phyloP scores from a whole-genome alignment of 2,329 filamentous ascomycete species.

The Fusarium burgessii region DNA sequence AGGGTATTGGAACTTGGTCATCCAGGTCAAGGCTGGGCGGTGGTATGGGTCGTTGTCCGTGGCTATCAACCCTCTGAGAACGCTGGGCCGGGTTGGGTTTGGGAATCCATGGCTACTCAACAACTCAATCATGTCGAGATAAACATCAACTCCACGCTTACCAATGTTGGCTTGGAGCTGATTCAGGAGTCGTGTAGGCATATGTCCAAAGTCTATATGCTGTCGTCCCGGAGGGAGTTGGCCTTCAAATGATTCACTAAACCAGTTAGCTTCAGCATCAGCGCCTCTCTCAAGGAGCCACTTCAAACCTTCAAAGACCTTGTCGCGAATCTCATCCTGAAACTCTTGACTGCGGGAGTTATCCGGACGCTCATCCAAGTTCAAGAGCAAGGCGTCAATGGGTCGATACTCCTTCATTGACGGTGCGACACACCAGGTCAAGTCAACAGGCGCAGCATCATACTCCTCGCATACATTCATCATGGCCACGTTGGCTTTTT shows the following conservation, averaged over 20 bases:
- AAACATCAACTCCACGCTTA: neutral
- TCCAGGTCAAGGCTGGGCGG: neutral
- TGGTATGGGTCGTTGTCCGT: neutral
- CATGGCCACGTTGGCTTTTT: neutral
- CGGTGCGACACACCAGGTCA: neutral
- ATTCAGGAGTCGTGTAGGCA: neutral
- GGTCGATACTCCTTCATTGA: neutral
- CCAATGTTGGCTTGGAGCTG: neutral
- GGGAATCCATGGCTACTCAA: neutral
- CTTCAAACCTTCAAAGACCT: neutral
- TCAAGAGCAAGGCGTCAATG: neutral
- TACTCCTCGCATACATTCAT: constrained; percentile 6
- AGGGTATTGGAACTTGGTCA: neutral
- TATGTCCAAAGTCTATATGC: neutral
- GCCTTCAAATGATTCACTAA: neutral
- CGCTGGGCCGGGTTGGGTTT: neutral
- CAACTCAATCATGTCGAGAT: constrained; percentile 6
- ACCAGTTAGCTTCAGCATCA: neutral
- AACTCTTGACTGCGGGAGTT: neutral
- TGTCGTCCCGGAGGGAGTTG: too few relatives aligned
- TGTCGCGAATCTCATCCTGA: neutral
- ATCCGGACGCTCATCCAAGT: neutral
- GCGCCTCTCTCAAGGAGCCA: constrained; percentile 21
- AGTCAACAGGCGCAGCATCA: neutral
- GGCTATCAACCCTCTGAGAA: neutral